Evolutionary conservation across 208 protist species (phyloP).

Genomic region (Wallacemonas sp.): DNA sequence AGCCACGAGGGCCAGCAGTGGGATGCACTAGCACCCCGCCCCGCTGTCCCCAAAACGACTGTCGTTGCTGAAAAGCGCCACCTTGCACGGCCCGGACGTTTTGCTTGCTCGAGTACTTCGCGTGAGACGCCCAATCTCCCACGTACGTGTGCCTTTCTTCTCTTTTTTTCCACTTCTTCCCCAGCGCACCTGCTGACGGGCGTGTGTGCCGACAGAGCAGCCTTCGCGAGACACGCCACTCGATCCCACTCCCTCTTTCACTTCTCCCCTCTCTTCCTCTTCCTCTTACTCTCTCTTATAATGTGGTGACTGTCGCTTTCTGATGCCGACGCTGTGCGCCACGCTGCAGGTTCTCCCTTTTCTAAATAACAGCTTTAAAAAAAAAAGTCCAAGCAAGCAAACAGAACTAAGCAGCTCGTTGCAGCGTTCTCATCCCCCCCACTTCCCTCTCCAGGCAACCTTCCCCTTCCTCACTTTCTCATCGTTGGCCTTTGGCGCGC

Average conservation of each 20-base stretch:
- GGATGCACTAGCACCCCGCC: no score
- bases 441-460: no score
- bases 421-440: no score
- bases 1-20: no score
- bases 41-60: no score
- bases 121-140: neutral
- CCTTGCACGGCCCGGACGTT: no score
- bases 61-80: neutral
- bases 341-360: no score
- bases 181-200: neutral
- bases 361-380: neutral
- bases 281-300: neutral
- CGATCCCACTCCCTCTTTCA: neutral
- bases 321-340: no score
- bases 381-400: neutral
- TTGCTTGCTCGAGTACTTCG: no score
- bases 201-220: neutral
- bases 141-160: neutral
- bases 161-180: neutral
- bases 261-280: conserved; percentile 10
- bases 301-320: no score
- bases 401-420: neutral
- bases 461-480: no score
- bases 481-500: no score
- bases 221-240: neutral